phyloP scores from a whole-genome alignment of 345 rosid genomes.

The Excoecaria cochinchinensis region DNA sequence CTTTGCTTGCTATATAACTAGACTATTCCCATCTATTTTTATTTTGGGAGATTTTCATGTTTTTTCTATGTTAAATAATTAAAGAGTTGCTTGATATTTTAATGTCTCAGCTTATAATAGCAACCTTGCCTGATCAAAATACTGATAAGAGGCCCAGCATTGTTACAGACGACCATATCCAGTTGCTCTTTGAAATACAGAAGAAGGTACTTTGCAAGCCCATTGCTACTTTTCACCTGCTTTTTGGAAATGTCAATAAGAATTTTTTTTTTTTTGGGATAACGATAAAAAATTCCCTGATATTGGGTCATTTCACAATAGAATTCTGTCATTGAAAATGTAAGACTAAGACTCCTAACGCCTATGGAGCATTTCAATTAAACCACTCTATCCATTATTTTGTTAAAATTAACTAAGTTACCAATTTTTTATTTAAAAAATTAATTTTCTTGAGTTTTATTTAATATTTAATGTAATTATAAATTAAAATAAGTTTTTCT shows the following conservation, averaged over 20 bases:
- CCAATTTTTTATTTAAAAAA: no score
- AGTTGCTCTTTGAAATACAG: slow-evolving; percentile 27
- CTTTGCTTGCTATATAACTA: not conserved
- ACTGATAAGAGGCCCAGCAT: slow-evolving; percentile 14
- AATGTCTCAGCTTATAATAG: slow-evolving; percentile 25
- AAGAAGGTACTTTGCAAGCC: slow-evolving; percentile 15
- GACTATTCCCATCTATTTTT: not conserved
- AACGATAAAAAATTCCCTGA: no score
- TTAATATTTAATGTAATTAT: no score
- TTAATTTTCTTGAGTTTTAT: no score
- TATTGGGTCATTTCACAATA: no score
- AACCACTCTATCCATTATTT: no score
- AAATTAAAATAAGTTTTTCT: no score
- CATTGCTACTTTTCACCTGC: not conserved
- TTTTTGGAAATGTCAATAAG: not conserved
- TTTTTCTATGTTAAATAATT: not conserved
- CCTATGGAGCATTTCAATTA: no score
- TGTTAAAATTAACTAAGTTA: no score
- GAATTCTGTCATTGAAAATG: no score
- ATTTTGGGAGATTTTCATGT: not conserved
- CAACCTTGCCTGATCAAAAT: slow-evolving; percentile 16
- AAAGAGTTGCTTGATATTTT: not conserved
- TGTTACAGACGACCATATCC: slow-evolving; percentile 26
- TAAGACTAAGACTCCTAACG: no score
- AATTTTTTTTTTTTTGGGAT: not conserved